Percentiles rank a stretch among this genome's conserved stretches.
phyloP scores from a whole-genome alignment of 2,329 filamentous ascomycete genomes.

The Diaporthe ilicicola region DNA sequence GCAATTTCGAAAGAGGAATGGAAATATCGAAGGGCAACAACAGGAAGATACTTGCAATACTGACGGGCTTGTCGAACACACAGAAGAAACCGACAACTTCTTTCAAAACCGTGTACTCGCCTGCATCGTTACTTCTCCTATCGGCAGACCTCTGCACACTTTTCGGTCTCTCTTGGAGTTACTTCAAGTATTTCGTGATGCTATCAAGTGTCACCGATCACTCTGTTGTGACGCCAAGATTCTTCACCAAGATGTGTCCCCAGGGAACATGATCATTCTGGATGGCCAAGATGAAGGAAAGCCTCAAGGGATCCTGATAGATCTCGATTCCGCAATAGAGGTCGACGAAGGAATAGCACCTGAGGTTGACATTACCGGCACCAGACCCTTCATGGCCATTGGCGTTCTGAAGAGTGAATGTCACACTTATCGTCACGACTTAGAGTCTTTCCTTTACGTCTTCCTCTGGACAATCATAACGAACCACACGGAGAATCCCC shows the following conservation, averaged over 20 bases:
- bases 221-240: neutral
- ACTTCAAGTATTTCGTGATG: constrained; percentile 34
- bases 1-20: neutral
- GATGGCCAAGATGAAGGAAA: neutral
- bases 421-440: neutral
- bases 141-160: neutral
- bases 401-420: neutral
- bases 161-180: constrained; percentile 38
- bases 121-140: neutral
- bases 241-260: neutral
- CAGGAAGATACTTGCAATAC: neutral
- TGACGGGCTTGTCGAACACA: neutral
- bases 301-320: neutral
- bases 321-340: constrained; percentile 2
- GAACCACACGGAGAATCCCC: neutral
- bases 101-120: neutral
- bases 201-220: constrained; percentile 3
- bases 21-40: neutral
- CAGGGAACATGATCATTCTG: constrained; percentile 1
- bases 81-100: neutral
- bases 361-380: neutral
- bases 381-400: neutral
- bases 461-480: constrained; percentile 6
- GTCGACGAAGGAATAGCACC: neutral
- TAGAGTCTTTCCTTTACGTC: neutral